These are phyloP conservation scores for Lunularia cruciata DNA, from an alignment of 225 moss, liverwort and hornwort genomes.

Conservation along the genomic window DNA sequence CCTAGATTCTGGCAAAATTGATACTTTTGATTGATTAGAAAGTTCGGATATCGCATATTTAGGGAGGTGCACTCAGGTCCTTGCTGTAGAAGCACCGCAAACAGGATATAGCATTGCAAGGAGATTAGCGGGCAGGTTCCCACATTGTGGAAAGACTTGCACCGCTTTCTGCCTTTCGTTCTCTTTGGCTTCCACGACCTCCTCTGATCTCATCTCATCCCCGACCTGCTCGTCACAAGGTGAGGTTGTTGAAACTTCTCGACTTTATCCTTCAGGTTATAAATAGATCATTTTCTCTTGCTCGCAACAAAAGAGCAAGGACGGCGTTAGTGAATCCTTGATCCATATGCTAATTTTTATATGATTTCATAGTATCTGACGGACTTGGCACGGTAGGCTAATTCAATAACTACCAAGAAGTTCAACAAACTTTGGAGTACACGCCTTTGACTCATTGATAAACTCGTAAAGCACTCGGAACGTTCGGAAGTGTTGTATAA, in stretches of 20 bases:
- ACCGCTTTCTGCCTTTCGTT: constrained; percentile 23
- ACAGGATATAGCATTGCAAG: constrained; percentile 15
- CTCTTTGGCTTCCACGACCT: constrained; percentile 34
- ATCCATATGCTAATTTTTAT: neutral
- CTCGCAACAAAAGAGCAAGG: neutral
- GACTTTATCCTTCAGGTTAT: neutral
- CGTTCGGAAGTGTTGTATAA: no score
- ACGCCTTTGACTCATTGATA: no score
- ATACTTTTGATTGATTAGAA: no score
- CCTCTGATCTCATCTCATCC: constrained; percentile 31
- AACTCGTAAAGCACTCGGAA: no score
- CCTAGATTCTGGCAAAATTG: no score
- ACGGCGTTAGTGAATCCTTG: neutral
- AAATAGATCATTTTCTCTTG: neutral
- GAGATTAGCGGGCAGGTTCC: constrained; percentile 22
- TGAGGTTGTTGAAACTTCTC: constrained; percentile 16
- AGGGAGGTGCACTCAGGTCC: constrained; percentile 18
- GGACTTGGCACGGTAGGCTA: no score
- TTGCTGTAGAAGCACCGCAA: constrained; percentile 30
- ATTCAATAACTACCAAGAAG: no score
- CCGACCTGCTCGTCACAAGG: constrained; percentile 35
- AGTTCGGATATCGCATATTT: no score
- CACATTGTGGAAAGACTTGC: constrained; percentile 16
- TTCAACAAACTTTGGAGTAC: no score
- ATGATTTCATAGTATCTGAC: no score